phyloP scores from a whole-genome alignment of 2,329 filamentous ascomycete genomes.

The Colletotrichum australisinense region DNA sequence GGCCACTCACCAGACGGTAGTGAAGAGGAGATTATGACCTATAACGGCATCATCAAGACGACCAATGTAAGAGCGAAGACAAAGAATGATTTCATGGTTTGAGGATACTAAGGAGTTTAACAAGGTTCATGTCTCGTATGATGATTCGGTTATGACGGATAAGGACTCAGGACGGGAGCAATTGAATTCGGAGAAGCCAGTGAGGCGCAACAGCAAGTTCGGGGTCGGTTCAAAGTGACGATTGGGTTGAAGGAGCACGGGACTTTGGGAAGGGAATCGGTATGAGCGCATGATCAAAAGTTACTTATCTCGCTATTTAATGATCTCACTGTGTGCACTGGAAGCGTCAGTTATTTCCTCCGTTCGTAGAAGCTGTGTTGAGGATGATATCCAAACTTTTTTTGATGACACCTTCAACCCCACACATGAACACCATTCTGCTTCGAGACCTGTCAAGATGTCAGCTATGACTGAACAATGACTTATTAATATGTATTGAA shows the following conservation, averaged over 20 bases:
- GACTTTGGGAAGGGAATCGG: background rate
- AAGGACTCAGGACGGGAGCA: background rate
- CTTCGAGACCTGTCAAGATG: too few species aligned
- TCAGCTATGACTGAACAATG: too few species aligned
- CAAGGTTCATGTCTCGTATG: slow-evolving; percentile 19
- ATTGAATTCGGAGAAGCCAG: background rate
- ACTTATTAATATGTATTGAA: too few species aligned
- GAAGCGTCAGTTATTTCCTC: background rate
- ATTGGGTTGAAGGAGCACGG: too few species aligned
- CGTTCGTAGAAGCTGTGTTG: too few species aligned
- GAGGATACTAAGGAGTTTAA: background rate
- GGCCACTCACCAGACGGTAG: slow-evolving; percentile 47
- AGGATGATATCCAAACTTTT: too few species aligned
- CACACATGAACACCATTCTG: too few species aligned
- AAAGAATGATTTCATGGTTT: background rate
- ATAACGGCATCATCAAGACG: slow-evolving; percentile 49
- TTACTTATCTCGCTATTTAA: background rate
- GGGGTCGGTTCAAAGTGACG: background rate
- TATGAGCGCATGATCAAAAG: background rate
- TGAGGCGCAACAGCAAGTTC: background rate
- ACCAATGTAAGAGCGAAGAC: slow-evolving; percentile 16
- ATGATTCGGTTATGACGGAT: slow-evolving; percentile 16
- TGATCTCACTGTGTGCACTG: background rate
- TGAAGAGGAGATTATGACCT: slow-evolving; percentile 54
- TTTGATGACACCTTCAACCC: too few species aligned